Base-by-base conservation (phyloP, 345 rosid species). In the Erucastrum elatum region DNA sequence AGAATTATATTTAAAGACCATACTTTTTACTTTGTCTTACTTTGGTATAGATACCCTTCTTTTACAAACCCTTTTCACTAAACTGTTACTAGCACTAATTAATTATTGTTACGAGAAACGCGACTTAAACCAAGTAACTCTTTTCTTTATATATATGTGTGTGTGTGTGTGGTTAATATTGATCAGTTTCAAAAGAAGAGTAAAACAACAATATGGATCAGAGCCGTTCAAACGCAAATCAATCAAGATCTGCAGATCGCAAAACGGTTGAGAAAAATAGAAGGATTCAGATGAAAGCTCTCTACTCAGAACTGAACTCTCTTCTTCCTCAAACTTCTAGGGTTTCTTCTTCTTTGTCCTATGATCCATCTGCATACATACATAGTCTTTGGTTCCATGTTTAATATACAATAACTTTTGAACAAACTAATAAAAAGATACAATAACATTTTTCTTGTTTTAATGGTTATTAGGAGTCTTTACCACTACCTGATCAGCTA, bases 221-320 rank as follows among this genome's bases (percentile, higher is more conserved):
- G 39, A 80, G 68, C 17, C 76, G 66, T 58, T 64, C 68, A 65
- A 75, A 58, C 27, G 71, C 72, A 58, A 72, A 35, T 65, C 72
- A 71, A 44, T 64, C 83, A 80, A 56, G 26, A 80, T 71, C 80
- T 49, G 0, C 26, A 49, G 83, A 75, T 70, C 79, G 80, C 65
- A 75, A 80, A 75, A 80, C 83, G 1, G 2, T 65, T 33, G 83
- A 80, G 69, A 80, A 27, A 56, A 80, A 80, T 26, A 75, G 83
- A 75, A 80, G 83, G 59, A 75, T 70, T 25, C 77, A 75, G 31
- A 80, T 80, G 83, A 80, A 80, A 46, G 8, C 68, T 49, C 83
- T 75, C 17, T 65, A 58, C 83, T 80, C 77, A 53, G 68, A 80
- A 71, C 83, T 80, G 59, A 80, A 59, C 64, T 75, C 83, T 70